Evolutionary conservation across 2,329 filamentous ascomycete species (phyloP).

Genomic region (Arthrinium phaeospermum): DNA sequence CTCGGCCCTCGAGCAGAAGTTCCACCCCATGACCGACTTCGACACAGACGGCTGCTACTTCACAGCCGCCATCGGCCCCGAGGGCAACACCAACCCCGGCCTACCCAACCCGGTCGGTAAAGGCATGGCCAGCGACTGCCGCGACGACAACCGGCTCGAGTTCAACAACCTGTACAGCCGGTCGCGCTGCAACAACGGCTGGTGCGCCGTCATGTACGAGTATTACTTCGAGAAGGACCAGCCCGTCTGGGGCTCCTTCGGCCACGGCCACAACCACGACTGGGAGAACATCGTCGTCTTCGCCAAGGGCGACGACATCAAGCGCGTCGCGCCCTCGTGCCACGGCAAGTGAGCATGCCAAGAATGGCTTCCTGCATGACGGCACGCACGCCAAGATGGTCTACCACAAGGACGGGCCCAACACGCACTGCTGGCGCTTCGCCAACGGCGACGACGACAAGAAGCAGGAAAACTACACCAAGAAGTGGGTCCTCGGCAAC

Average conservation of each 20-base stretch:
- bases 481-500: slow-evolving; percentile 20
- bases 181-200: slow-evolving; percentile 41
- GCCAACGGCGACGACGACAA: slow-evolving; percentile 23
- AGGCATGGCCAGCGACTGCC: slow-evolving; percentile 31
- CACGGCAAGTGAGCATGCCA: slow-evolving; percentile 18
- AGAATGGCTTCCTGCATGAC: slow-evolving; percentile 16
- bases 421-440: slow-evolving; percentile 23
- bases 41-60: slow-evolving; percentile 51
- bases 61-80: slow-evolving; percentile 49
- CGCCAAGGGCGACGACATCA: slow-evolving; percentile 6
- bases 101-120: slow-evolving; percentile 26
- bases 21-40: slow-evolving; percentile 46
- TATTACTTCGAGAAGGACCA: slow-evolving; percentile 35
- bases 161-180: slow-evolving; percentile 41
- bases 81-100: slow-evolving; percentile 40
- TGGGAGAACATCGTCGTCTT: slow-evolving; percentile 34
- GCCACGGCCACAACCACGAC: slow-evolving; percentile 32
- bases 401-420: slow-evolving; percentile 23
- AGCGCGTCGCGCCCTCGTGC: slow-evolving; percentile 21
- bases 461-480: slow-evolving; percentile 23
- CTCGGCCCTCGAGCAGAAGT: slow-evolving; percentile 40
- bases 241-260: slow-evolving; percentile 16
- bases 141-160: slow-evolving; percentile 37
- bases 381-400: slow-evolving; percentile 23
- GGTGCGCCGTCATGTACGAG: slow-evolving; percentile 39